Conservation (phyloP, 371 early-diverging fungal genomes). For the Mucor racemosus region DNA sequence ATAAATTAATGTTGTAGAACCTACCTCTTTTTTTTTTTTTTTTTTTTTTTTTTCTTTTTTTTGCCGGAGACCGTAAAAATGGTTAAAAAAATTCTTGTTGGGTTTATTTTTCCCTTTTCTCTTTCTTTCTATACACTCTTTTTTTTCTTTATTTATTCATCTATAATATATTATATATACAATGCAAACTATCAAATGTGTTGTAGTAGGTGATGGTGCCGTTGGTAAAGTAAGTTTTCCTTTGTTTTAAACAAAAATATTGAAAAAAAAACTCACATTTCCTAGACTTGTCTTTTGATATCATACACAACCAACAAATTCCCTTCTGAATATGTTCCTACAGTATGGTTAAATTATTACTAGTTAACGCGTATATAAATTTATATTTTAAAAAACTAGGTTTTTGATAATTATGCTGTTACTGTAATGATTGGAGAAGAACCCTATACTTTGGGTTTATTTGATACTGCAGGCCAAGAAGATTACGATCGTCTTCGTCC, state of each 20-base stretch:
- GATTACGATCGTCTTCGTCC: conserved; percentile 98
- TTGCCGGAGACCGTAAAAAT: conserved; percentile 10
- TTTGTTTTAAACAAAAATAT: background rate
- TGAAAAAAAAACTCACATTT: background rate
- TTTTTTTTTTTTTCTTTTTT: background rate
- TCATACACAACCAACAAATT: conserved; percentile 99
- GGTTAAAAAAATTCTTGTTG: conserved; percentile 6
- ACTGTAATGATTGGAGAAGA: conserved; percentile 96
- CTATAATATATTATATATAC: background rate
- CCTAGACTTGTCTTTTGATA: conserved; percentile 95
- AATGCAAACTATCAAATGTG: conserved; percentile 93
- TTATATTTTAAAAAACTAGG: conserved; percentile 47
- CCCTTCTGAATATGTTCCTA: conserved; percentile 98
- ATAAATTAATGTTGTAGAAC: conserved; percentile 6
- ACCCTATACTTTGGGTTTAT: conserved; percentile 90
- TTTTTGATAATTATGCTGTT: conserved; percentile 99
- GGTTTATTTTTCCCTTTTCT: conserved; percentile 3
- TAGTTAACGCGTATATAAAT: background rate
- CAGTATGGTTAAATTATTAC: conserved; percentile 62
- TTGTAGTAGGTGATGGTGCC: conserved; percentile 98
- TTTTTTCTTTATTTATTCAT: conserved; percentile 6
- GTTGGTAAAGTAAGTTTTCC: conserved; percentile 86
- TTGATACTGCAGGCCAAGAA: conserved; percentile 97
- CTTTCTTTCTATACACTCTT: conserved; percentile 7
- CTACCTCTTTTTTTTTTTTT: background rate